A percentile compares a stretch with the other conserved stretches of the same genome.
phyloP scores from a whole-genome alignment of 305 asterid species.

The Rubia balearica region DNA sequence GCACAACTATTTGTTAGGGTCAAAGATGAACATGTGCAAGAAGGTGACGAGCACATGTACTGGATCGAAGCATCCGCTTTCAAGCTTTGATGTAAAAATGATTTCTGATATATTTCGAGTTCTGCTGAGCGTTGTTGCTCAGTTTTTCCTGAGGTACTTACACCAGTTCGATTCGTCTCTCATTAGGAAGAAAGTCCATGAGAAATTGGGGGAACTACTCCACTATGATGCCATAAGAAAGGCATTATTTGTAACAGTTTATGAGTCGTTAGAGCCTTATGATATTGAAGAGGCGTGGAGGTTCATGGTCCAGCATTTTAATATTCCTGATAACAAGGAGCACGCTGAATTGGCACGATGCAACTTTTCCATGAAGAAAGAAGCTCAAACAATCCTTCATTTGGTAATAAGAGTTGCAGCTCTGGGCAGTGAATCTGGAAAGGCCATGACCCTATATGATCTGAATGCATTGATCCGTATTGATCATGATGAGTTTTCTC shows the following conservation, averaged over 20 bases:
- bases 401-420: too few relatives aligned
- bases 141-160: conserved; percentile 52
- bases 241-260: conserved; percentile 49
- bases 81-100: conserved; percentile 43
- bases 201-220: conserved; percentile 61
- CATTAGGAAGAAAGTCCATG: conserved; percentile 63
- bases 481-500: conserved; percentile 84
- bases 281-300: conserved; percentile 81
- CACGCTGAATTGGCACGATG: conserved; percentile 79
- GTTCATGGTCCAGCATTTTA: conserved; percentile 55
- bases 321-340: conserved; percentile 57
- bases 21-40: conserved; percentile 51
- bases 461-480: conserved; percentile 75
- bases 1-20: conserved; percentile 72
- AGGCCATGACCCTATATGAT: conserved; percentile 63
- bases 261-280: conserved; percentile 50
- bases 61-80: conserved; percentile 50
- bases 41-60: conserved; percentile 52
- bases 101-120: conserved; percentile 61
- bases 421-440: conserved; percentile 84
- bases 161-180: conserved; percentile 53
- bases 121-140: conserved; percentile 48
- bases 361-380: conserved; percentile 75
- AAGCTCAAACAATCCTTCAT: conserved; percentile 74
- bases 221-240: conserved; percentile 54